These are phyloP conservation scores for Gillenia trifoliata DNA, from an alignment of 306 rosid species.

Conservation along the genomic window DNA sequence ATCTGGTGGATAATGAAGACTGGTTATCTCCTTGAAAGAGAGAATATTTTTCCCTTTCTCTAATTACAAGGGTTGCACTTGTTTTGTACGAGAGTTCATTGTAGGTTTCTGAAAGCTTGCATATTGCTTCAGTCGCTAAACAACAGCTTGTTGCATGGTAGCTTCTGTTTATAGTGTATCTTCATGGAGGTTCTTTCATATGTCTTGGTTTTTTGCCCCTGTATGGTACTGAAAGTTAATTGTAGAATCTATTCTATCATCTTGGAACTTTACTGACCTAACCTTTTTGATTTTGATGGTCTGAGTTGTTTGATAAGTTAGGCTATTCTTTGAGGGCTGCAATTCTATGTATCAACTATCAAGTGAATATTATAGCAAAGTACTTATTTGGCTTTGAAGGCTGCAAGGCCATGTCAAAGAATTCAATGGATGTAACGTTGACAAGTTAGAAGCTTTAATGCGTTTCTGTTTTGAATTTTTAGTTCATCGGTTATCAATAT, in stretches of 20 bases:
- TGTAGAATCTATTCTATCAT: background rate
- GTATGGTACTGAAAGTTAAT: background rate
- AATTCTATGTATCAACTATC: background rate
- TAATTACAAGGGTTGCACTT: background rate
- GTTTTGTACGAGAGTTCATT: background rate
- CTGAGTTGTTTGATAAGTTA: background rate
- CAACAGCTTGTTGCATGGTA: background rate
- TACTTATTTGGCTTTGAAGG: background rate
- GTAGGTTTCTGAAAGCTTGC: background rate
- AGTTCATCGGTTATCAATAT: background rate
- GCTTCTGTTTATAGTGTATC: background rate
- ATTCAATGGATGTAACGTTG: background rate
- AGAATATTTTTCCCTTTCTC: background rate
- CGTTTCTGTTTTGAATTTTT: background rate
- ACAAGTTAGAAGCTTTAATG: background rate
- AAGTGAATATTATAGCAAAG: background rate
- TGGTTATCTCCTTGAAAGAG: background rate
- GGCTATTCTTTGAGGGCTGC: background rate
- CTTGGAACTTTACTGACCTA: background rate
- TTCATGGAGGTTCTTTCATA: background rate
- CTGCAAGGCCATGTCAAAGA: slow-evolving; percentile 3
- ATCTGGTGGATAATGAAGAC: background rate
- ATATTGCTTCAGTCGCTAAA: background rate
- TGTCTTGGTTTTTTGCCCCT: background rate
- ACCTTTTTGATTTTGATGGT: background rate